Conservation (phyloP, 305 asterid genomes). For the Withania somnifera region DNA sequence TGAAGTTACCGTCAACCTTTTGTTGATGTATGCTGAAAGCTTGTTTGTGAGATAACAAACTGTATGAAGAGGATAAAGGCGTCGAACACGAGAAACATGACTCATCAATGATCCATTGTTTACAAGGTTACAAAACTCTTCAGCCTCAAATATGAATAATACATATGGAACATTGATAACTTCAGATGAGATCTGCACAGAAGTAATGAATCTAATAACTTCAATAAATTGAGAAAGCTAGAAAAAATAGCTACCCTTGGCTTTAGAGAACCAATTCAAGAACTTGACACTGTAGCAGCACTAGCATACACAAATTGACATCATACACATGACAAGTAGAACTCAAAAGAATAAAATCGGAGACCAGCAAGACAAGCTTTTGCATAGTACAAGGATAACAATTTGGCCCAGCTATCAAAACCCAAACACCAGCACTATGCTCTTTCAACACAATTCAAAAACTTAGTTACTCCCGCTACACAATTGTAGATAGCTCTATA, state of each 20-base stretch:
- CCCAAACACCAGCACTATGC: not conserved
- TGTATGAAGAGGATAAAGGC: conserved; percentile 63
- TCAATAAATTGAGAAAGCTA: not conserved
- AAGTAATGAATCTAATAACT: not conserved
- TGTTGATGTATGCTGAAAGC: conserved; percentile 73
- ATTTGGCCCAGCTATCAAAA: not conserved
- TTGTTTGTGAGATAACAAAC: conserved; percentile 69
- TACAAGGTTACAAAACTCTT: conserved; percentile 72
- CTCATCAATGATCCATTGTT: conserved; percentile 37
- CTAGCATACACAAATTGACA: not conserved
- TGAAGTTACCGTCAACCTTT: conserved; percentile 38
- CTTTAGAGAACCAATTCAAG: conserved; percentile 3
- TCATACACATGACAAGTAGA: not conserved
- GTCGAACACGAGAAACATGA: conserved; percentile 49
- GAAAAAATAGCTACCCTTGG: not conserved
- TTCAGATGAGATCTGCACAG: conserved; percentile 57
- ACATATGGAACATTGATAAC: conserved; percentile 44
- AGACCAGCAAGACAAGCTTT: not conserved
- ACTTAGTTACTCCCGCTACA: too few relatives aligned
- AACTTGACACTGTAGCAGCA: not conserved
- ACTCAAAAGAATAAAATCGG: not conserved
- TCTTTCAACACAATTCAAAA: not conserved
- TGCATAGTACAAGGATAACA: not conserved
- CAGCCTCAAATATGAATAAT: conserved; percentile 69
- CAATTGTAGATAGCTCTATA: too few relatives aligned